Evolutionary conservation across 805 yeast species (phyloP), one percentile per base, ranked within the genome.

Genomic region (Myxozyma vanderwaltii): DNA sequence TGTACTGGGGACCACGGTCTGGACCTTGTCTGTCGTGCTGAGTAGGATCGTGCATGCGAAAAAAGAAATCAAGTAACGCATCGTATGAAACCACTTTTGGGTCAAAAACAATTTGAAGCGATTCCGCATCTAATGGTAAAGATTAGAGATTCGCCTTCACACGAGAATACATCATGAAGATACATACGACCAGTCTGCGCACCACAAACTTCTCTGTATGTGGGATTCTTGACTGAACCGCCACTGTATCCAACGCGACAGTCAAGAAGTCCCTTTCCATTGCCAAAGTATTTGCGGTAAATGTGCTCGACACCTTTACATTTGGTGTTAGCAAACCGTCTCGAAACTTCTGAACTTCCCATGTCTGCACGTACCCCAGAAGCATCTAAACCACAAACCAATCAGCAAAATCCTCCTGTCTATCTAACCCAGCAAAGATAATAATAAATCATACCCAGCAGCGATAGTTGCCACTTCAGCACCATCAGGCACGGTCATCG

Each of bases 1-100:
- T 82, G 76, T 92, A 92, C 73, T 94, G 98, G 0, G 92, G 83
- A 8, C 99, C 99, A 7, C 68, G 67, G 70, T 92, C 97, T 19
- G 89, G 88, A 2, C 99, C 99, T 74, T 94, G 98, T 1, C 81
- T 70, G 69, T 91, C 84, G 54, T 80, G 61, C 1, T 91, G 86
- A 1, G 98, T 94, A 49, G 99, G 98, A 74, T 94, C 98, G 72
- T 92, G 99, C 72, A 90, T 89, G 68, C 86, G 79, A 77, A 90
- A 91, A 77, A 92, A 94, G 67, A 91, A 89, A 56, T 86, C 91
- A 44, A 89, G 74, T 46, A 92, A 74, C 29, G 86, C 88, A 56
- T 75, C 81, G 68, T 84, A 79, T 2, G 82, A 61, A 1, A 89
- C 79, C n/a, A 72, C 65, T 2, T 78, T 64, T 24, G 97, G 96